phyloP scores from a whole-genome alignment of 148 eudicot genomes.

The Arctostaphylos glauca region DNA sequence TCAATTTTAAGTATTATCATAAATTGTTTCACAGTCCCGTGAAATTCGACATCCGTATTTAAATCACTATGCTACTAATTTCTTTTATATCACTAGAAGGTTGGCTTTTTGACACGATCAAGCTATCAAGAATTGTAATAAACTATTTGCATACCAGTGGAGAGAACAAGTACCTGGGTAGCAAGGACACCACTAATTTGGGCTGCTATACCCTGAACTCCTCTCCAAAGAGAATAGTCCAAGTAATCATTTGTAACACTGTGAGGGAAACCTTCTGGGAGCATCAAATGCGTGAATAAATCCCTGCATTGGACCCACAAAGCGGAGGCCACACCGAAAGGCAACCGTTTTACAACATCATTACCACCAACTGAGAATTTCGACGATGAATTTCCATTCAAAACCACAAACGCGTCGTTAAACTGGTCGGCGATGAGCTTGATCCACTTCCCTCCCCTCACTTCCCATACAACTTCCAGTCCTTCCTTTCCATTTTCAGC shows the following conservation, averaged over 20 bases:
- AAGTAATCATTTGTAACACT: constrained; percentile 92
- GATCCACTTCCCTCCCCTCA: constrained; percentile 60
- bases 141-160: not conserved
- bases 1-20: no score
- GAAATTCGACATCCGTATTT: no score
- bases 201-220: constrained; percentile 92
- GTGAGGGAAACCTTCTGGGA: constrained; percentile 88
- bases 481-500: constrained; percentile 13
- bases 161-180: constrained; percentile 55
- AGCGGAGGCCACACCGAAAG: constrained; percentile 21
- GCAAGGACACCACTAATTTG: constrained; percentile 94
- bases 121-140: not conserved
- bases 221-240: constrained; percentile 96
- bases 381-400: constrained; percentile 24
- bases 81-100: no score
- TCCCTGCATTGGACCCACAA: constrained; percentile 63
- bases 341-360: constrained; percentile 8
- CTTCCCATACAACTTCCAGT: constrained; percentile 56
- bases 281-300: constrained; percentile 55
- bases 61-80: no score
- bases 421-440: constrained; percentile 58
- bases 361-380: constrained; percentile 17
- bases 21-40: no score
- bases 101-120: no score
- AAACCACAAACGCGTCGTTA: constrained; percentile 58